A percentile compares a stretch with the other conserved stretches of the same genome.
Conservation (phyloP, 768 basidiomycete species). For the Xerocomellus chrysenteron region DNA sequence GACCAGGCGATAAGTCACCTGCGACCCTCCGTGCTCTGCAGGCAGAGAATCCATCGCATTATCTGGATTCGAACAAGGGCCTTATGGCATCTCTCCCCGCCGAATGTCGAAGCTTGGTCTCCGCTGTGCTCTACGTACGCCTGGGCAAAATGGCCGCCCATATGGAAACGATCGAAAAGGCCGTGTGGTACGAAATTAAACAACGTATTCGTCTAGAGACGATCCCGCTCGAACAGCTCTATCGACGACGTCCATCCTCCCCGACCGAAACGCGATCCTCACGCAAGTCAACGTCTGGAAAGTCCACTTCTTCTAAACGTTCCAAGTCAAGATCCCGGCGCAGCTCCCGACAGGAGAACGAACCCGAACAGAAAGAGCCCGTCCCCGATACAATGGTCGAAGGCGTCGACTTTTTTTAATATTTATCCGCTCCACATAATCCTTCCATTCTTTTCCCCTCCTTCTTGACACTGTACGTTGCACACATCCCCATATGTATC, state of each 20-base stretch:
- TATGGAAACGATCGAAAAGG: slow-evolving; percentile 41
- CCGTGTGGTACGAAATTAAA: slow-evolving; percentile 35
- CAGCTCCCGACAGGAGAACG: not conserved
- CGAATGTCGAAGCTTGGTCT: slow-evolving; percentile 34
- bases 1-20: slow-evolving; percentile 24
- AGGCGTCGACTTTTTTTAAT: slow-evolving; percentile 35
- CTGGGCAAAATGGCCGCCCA: slow-evolving; percentile 34
- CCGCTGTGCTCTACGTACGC: slow-evolving; percentile 34
- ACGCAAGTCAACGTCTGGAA: slow-evolving; percentile 4
- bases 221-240: slow-evolving; percentile 19
- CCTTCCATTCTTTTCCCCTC: not conserved
- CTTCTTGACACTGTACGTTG: not conserved
- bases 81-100: slow-evolving; percentile 39
- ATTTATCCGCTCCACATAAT: slow-evolving; percentile 20
- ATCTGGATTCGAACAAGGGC: slow-evolving; percentile 32
- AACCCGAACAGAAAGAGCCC: not conserved
- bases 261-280: not conserved
- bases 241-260: slow-evolving; percentile 13
- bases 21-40: slow-evolving; percentile 37
- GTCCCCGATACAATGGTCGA: slow-evolving; percentile 22
- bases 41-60: slow-evolving; percentile 39
- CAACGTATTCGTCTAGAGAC: slow-evolving; percentile 31
- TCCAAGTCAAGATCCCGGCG: slow-evolving; percentile 8
- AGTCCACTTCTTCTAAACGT: slow-evolving; percentile 1
- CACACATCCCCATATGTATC: slow-evolving; percentile 9